Evolutionary conservation across 2,329 filamentous ascomycete species (phyloP), one percentile per base, ranked within the genome.

Genomic region (Sporothrix sp.): DNA sequence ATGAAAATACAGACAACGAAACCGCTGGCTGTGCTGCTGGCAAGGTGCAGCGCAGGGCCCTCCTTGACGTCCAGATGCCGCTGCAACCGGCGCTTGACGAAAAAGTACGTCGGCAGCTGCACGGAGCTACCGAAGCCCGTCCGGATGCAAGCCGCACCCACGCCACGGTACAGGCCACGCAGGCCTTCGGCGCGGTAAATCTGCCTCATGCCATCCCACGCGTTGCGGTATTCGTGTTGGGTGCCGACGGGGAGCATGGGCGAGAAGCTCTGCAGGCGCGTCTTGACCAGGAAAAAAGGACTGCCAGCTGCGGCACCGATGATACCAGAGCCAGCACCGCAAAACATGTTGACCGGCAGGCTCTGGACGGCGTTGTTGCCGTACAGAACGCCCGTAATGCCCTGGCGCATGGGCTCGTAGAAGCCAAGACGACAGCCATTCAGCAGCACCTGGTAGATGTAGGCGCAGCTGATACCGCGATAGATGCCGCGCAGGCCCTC

Each of bases 241-340:
- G 93, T 97, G 50, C 93, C 93, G 38, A 97, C 90, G 3, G 93
- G 93, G 11, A 93, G 76, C 67, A 90, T 93, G 4, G 90, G 87
- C 33, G 89, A 95, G 72, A 79, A 97, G 59, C 88, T 95, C 69
- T 98, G 93, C 52, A 98, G 74, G 38, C 93, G 81, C 3, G 93
- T 98, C 75, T 98, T 98, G 66, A 97, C 85, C 50, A 98, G 80
- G 76, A 98, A 98, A 70, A 98, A 97, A 2, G 93, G 93, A 49
- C 87, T 95, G 35, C 91, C 93, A 20, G 86, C 85, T n/a, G 86
- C 86, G 8, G 91, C 93, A 58, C 93, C 93, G 52, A 98, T 78
- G 56, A 98, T 81, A 49, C 93, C 93, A 3, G 89, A 95, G 11
- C 79, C 73, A 18, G 93, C 93, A 59, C 93, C 93, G 51, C 88